These are phyloP conservation scores for Kuraishia hungarica DNA, from an alignment of 805 yeast genomes.

Conservation along the genomic window DNA sequence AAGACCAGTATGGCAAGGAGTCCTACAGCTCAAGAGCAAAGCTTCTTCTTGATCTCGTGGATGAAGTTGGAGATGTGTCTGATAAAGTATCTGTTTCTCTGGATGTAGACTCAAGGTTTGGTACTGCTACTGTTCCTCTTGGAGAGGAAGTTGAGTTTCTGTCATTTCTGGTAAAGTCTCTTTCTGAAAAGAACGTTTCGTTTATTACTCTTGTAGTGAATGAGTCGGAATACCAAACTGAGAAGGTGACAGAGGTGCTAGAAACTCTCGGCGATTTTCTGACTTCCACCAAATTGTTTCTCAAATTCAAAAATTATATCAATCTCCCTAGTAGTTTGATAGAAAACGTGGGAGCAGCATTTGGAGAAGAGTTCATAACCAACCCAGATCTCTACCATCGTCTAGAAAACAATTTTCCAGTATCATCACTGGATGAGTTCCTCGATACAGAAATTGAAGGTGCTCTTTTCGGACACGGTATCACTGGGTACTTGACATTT, in stretches of 20 bases:
- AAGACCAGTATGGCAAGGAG: not conserved
- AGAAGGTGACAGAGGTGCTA: not conserved
- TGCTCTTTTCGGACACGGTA: not conserved
- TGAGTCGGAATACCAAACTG: not conserved
- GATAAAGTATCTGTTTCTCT: not conserved
- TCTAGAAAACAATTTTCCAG: not conserved
- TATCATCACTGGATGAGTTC: not conserved
- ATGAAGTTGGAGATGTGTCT: not conserved
- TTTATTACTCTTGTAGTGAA: not conserved
- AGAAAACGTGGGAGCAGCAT: not conserved
- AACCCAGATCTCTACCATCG: not conserved
- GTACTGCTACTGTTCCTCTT: not conserved
- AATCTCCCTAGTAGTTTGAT: not conserved
- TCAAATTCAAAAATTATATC: not conserved
- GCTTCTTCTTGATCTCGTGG: not conserved
- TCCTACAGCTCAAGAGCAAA: not conserved
- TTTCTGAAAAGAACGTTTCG: not conserved
- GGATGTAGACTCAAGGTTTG: not conserved
- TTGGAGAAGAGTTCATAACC: not conserved
- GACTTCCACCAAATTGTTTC: not conserved
- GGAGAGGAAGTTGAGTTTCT: not conserved
- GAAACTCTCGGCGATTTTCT: not conserved
- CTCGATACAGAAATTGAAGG: not conserved
- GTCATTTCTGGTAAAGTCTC: not conserved
- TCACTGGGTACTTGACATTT: not conserved